These are phyloP conservation scores for Tolypocladium guangdongense DNA, from an alignment of 2,329 filamentous ascomycete species.

Conservation along the genomic window DNA sequence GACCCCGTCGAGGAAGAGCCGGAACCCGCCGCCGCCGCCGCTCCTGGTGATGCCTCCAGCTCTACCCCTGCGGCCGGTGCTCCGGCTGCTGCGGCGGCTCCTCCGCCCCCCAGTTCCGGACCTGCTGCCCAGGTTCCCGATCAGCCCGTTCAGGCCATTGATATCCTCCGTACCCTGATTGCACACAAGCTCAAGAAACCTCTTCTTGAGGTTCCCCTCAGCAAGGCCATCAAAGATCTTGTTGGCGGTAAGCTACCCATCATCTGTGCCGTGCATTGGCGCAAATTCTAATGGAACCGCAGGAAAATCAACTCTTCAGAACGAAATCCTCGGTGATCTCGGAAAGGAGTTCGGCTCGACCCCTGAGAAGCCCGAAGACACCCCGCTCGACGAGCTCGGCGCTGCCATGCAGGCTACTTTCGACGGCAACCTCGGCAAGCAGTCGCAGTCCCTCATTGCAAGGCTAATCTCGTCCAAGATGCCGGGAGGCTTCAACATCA, in stretches of 20 bases:
- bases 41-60: conserved; percentile 41
- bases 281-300: conserved; percentile 1
- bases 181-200: conserved; percentile 98
- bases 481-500: conserved; percentile 99
- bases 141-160: conserved; percentile 75
- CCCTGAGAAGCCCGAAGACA: conserved; percentile 97
- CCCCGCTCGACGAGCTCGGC: conserved; percentile 87
- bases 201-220: conserved; percentile 75
- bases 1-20: conserved; percentile 90
- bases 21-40: conserved; percentile 43
- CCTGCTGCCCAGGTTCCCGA: conserved; percentile 82
- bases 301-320: conserved; percentile 98
- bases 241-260: conserved; percentile 65
- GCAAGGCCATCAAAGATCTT: conserved; percentile 96
- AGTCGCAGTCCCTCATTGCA: conserved; percentile 85
- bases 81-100: conserved; percentile 41
- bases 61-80: conserved; percentile 43
- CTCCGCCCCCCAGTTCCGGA: conserved; percentile 62
- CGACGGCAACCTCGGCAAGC: conserved; percentile 95
- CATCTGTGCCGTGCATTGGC: too few species aligned
- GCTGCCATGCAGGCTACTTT: conserved; percentile 97
- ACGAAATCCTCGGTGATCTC: conserved; percentile 94
- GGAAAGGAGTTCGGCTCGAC: conserved; percentile 98
- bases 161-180: conserved; percentile 80
- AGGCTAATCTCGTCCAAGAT: conserved; percentile 97